These are phyloP conservation scores for Setomelanomma holmii DNA, from an alignment of 2,329 filamentous ascomycete species.

Conservation along the genomic window DNA sequence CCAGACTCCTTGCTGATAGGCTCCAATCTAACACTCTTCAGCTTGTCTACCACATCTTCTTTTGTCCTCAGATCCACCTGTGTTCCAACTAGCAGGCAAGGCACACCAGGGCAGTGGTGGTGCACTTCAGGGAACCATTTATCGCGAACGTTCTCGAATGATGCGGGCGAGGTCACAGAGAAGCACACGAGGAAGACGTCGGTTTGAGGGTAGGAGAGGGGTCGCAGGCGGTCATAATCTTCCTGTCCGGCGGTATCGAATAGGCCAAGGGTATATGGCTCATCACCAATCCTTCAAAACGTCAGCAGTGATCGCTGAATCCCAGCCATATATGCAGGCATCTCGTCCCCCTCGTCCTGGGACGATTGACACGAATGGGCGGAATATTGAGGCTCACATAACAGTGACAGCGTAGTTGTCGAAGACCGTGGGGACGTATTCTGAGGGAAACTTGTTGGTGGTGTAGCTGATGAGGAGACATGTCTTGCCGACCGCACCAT, in stretches of 20 bases:
- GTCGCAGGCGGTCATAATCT: constrained; percentile 97
- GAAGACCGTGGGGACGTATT: constrained; percentile 99
- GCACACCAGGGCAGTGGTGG: constrained; percentile 97
- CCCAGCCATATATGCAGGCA: background rate
- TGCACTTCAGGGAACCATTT: constrained; percentile 99
- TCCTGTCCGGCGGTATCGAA: constrained; percentile 99
- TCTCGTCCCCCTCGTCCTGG: background rate
- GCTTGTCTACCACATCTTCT: constrained; percentile 83
- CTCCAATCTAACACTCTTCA: constrained; percentile 94
- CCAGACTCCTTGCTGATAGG: constrained; percentile 93
- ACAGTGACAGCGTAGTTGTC: constrained; percentile 99
- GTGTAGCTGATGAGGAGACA: constrained; percentile 99
- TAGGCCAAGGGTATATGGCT: constrained; percentile 94
- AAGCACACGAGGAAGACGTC: constrained; percentile 99
- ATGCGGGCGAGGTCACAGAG: constrained; percentile 94
- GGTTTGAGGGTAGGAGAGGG: constrained; percentile 96
- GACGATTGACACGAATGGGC: background rate
- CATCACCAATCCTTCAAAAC: constrained; percentile 86
- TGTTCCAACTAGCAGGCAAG: constrained; percentile 96
- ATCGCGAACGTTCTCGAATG: constrained; percentile 98
- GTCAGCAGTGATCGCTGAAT: constrained; percentile 29
- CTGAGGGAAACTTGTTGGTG: constrained; percentile 98
- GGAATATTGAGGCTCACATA: constrained; percentile 72
- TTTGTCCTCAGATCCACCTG: constrained; percentile 97
- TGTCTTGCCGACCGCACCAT: constrained; percentile 99